A percentile compares a stretch with the other conserved stretches of the same genome.
These are phyloP conservation scores for Monosporascus sp. DNA, from an alignment of 2,329 filamentous ascomycete genomes.

Conservation along the genomic window DNA sequence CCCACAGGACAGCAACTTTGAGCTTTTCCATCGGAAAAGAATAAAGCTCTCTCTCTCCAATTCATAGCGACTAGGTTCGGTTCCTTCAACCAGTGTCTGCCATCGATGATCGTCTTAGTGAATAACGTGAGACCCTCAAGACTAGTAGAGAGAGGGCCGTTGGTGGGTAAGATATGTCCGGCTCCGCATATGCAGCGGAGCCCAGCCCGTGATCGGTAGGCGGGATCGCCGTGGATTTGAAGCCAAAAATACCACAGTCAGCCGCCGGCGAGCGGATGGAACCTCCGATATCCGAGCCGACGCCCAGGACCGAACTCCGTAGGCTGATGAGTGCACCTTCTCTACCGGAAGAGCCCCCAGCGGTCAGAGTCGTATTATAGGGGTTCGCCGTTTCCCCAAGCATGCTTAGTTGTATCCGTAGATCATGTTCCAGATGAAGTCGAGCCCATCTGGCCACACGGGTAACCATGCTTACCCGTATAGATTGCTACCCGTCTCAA, in stretches of 20 bases:
- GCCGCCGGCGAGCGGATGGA: slow-evolving; percentile 42
- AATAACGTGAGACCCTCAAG: slow-evolving; percentile 41
- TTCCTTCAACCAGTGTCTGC: slow-evolving; percentile 20
- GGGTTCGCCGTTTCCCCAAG: slow-evolving; percentile 47
- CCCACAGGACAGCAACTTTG: slow-evolving; percentile 54
- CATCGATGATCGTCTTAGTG: slow-evolving; percentile 28
- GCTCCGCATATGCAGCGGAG: slow-evolving; percentile 31
- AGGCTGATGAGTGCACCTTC: slow-evolving; percentile 50
- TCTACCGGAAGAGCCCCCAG: slow-evolving; percentile 50
- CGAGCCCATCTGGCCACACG: too few species aligned
- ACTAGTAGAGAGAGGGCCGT: slow-evolving; percentile 50
- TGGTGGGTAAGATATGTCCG: slow-evolving; percentile 40
- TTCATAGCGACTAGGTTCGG: slow-evolving; percentile 16
- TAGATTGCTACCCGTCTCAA: slow-evolving; percentile 45
- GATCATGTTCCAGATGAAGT: neutral
- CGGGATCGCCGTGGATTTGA: slow-evolving; percentile 36
- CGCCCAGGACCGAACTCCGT: slow-evolving; percentile 45
- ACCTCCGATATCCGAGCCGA: slow-evolving; percentile 49
- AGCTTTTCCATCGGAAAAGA: slow-evolving; percentile 37
- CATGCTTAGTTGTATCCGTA: neutral
- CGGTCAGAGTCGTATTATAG: slow-evolving; percentile 42
- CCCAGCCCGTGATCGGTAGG: slow-evolving; percentile 35
- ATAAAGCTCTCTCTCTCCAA: slow-evolving; percentile 13
- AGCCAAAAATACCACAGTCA: slow-evolving; percentile 39
- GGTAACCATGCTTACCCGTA: slow-evolving; percentile 28